Evolutionary conservation across 2,329 filamentous ascomycete species (phyloP).

Genomic region (Didymella pinodella): DNA sequence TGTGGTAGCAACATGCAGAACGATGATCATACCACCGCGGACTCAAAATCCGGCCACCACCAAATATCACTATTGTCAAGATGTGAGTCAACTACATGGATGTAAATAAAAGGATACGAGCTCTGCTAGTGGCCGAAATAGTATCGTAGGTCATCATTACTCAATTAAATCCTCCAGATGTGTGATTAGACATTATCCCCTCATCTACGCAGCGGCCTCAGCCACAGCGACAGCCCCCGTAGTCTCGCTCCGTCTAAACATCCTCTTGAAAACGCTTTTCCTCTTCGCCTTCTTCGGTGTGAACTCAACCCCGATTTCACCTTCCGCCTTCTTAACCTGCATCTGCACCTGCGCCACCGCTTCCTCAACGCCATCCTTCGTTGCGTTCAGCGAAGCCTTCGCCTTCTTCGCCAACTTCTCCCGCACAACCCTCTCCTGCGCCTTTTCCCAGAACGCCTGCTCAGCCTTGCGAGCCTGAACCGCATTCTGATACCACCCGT

Average conservation of each 20-base stretch:
- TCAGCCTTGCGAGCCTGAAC: conserved; percentile 32
- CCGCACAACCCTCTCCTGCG: conserved; percentile 40
- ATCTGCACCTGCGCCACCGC: conserved; percentile 2
- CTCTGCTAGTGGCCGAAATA: neutral
- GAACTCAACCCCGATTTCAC: neutral
- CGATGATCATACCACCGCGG: too few species aligned
- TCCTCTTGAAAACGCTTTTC: conserved; percentile 29
- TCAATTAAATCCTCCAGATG: neutral
- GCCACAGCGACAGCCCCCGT: neutral
- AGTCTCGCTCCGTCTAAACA: conserved; percentile 23
- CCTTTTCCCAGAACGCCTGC: conserved; percentile 39
- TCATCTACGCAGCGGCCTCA: neutral
- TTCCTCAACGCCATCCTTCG: neutral
- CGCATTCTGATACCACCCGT: conserved; percentile 34
- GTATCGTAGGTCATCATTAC: neutral
- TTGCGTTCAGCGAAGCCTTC: neutral
- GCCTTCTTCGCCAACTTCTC: conserved; percentile 23
- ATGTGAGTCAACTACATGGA: too few species aligned
- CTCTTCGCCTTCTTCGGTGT: conserved; percentile 22
- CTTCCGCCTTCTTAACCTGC: conserved; percentile 8
- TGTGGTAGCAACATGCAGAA: neutral
- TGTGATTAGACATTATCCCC: neutral
- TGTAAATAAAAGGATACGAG: neutral
- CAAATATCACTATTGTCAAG: too few species aligned
- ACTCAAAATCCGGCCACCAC: too few species aligned